A percentile compares a stretch with the other conserved stretches of the same genome.
phyloP scores from a whole-genome alignment of 1,284 basidiomycete species.

The Ganoderma lucidum region DNA sequence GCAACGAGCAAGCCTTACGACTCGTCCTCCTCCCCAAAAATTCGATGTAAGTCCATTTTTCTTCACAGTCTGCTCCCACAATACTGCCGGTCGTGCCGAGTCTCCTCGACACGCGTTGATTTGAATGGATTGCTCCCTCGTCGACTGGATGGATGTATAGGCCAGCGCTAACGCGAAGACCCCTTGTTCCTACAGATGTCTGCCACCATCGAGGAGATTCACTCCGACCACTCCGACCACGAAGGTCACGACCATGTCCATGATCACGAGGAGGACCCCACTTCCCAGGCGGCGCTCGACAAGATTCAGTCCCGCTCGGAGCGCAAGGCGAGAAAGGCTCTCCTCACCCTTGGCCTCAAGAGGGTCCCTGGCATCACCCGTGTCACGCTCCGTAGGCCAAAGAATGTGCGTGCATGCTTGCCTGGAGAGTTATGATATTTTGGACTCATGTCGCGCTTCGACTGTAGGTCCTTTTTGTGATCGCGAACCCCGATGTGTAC shows the following conservation, averaged over 20 bases:
- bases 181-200: conserved; percentile 61
- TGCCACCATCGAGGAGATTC: conserved; percentile 84
- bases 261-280: conserved; percentile 81
- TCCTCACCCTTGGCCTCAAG: conserved; percentile 90
- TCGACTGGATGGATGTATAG: conserved; percentile 47
- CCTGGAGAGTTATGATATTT: too few relatives aligned
- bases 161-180: conserved; percentile 29
- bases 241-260: conserved; percentile 58
- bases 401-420: conserved; percentile 74
- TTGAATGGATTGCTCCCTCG: conserved; percentile 42
- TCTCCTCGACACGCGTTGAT: background rate
- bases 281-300: conserved; percentile 86
- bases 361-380: conserved; percentile 93
- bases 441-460: background rate
- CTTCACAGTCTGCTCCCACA: background rate
- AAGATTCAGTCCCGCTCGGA: conserved; percentile 94
- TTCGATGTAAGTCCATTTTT: conserved; percentile 32
- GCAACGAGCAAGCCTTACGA: conserved; percentile 46
- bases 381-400: conserved; percentile 93
- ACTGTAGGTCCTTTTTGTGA: conserved; percentile 86
- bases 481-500: conserved; percentile 96
- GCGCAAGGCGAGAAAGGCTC: conserved; percentile 91
- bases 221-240: conserved; percentile 74
- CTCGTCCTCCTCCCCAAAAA: conserved; percentile 27
- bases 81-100: background rate